These are phyloP conservation scores for Evansstolkia leycettana DNA, from an alignment of 495 filamentous ascomycete species.

Conservation along the genomic window DNA sequence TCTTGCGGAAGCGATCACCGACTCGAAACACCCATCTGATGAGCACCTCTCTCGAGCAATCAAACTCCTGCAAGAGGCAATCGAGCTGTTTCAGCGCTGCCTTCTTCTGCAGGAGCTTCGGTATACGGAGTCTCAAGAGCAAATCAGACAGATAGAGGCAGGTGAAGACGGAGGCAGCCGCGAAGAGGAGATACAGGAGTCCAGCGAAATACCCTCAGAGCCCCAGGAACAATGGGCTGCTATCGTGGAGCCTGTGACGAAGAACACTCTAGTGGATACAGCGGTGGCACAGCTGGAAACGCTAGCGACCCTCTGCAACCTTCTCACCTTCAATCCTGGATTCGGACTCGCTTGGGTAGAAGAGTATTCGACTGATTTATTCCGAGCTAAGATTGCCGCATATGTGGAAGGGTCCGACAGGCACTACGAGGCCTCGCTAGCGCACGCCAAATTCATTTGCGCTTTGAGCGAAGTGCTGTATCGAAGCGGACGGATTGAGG, in stretches of 20 bases:
- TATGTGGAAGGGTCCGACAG: constrained; percentile 33
- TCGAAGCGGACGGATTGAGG: constrained; percentile 31
- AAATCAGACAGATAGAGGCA: constrained; percentile 30
- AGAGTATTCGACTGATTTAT: constrained; percentile 33
- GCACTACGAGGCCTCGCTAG: constrained; percentile 39
- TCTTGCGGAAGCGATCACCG: constrained; percentile 44
- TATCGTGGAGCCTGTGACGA: constrained; percentile 49
- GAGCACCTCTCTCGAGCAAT: constrained; percentile 27
- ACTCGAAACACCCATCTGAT: constrained; percentile 30
- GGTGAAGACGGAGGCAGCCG: constrained; percentile 10
- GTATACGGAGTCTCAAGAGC: constrained; percentile 39
- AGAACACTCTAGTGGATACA: constrained; percentile 51
- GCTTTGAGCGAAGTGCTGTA: constrained; percentile 45
- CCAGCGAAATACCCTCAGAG: constrained; percentile 11
- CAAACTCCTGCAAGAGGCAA: constrained; percentile 44
- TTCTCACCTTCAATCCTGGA: constrained; percentile 28
- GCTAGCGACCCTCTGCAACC: constrained; percentile 42
- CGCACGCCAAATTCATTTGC: constrained; percentile 38
- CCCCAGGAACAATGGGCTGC: constrained; percentile 47
- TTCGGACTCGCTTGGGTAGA: constrained; percentile 41
- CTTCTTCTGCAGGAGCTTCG: constrained; percentile 44
- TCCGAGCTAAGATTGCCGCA: constrained; percentile 32
- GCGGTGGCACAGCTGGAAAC: constrained; percentile 48
- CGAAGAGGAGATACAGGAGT: constrained; percentile 8
- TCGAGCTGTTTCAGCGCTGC: constrained; percentile 52